Evolutionary conservation across 306 rosid genomes (phyloP).

Genomic region (Mucuna pruriens): DNA sequence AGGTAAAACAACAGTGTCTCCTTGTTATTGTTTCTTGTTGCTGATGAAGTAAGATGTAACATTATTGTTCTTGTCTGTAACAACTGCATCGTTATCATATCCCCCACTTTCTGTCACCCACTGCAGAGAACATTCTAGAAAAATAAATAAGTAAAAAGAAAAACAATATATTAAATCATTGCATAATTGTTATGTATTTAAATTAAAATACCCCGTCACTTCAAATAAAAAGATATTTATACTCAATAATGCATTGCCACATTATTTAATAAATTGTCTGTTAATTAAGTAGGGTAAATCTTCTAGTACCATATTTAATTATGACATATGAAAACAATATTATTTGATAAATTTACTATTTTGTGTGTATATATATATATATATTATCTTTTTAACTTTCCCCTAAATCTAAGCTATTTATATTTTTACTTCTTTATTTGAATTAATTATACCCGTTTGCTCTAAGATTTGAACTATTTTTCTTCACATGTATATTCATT

Average conservation of each 20-base stretch:
- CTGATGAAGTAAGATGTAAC: background rate
- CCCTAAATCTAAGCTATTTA: too few species aligned
- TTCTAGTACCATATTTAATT: too few species aligned
- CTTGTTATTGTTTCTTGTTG: background rate
- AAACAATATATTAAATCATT: background rate
- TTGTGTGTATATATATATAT: too few species aligned
- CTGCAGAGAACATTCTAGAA: background rate
- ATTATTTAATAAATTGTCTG: background rate
- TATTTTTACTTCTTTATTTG: too few species aligned
- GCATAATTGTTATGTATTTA: background rate
- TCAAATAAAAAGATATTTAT: background rate
- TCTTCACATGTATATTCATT: too few species aligned
- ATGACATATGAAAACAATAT: too few species aligned
- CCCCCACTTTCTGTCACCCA: background rate
- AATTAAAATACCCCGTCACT: background rate
- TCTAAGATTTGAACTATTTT: too few species aligned
- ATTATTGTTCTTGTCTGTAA: background rate
- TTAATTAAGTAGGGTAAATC: too few species aligned
- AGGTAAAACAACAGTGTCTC: background rate
- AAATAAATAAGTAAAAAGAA: background rate
- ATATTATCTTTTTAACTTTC: too few species aligned
- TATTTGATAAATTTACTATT: too few species aligned
- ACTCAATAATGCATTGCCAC: background rate
- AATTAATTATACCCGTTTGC: too few species aligned
- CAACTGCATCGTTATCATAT: background rate